phyloP scores from a whole-genome alignment of 495 filamentous ascomycete genomes.

The Neurospora discreta region DNA sequence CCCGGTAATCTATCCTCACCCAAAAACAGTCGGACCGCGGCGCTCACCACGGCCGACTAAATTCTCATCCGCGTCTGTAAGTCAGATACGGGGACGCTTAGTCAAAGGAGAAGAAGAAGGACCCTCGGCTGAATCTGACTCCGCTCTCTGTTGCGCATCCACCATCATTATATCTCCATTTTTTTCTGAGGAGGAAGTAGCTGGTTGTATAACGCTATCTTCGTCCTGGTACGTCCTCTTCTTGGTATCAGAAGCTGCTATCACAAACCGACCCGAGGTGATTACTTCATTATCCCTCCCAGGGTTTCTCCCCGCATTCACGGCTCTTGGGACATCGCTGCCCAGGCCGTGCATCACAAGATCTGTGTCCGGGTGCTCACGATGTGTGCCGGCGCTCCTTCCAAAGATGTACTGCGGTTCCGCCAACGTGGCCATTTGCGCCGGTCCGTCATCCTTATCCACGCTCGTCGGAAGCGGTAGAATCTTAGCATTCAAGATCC shows the following conservation, averaged over 20 bases:
- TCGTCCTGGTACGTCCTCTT: background rate
- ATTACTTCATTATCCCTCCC: background rate
- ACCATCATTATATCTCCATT: background rate
- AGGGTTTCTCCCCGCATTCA: background rate
- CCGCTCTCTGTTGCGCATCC: background rate
- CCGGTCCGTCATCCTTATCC: conserved; percentile 16
- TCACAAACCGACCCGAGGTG: background rate
- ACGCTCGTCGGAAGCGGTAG: conserved; percentile 42
- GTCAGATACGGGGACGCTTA: conserved; percentile 4
- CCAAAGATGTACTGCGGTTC: conserved; percentile 51
- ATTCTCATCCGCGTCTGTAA: background rate
- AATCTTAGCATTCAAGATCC: conserved; percentile 64
- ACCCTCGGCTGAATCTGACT: background rate
- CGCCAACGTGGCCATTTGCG: conserved; percentile 46
- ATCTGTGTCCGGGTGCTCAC: conserved; percentile 26
- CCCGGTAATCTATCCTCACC: background rate
- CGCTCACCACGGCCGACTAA: background rate
- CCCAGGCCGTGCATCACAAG: conserved; percentile 11
- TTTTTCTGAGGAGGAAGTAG: background rate
- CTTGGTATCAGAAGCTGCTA: background rate
- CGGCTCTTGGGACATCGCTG: background rate
- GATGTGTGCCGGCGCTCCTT: conserved; percentile 8
- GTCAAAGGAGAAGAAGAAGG: background rate
- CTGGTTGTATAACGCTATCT: background rate
- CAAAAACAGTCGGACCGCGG: background rate